These are phyloP conservation scores for Ceratorhiza oryzae-sativae DNA, from an alignment of 1,284 basidiomycete species.

Conservation along the genomic window DNA sequence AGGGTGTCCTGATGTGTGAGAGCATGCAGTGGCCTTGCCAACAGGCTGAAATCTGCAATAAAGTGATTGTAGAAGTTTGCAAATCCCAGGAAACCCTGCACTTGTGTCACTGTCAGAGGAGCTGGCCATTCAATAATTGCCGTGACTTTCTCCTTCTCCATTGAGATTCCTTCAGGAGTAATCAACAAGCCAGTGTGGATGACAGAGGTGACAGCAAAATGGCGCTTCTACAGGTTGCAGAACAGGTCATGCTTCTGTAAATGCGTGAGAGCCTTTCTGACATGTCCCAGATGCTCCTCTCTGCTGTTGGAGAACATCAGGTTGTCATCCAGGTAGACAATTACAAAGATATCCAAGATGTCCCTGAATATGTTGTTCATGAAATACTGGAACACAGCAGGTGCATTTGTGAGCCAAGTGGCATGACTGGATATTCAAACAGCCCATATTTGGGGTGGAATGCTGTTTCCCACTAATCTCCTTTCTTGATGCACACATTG, in stretches of 20 bases:
- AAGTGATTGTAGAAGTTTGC: constrained; percentile 50
- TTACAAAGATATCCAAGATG: constrained; percentile 10
- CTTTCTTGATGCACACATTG: too few relatives aligned
- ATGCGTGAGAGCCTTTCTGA: constrained; percentile 44
- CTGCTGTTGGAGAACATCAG: constrained; percentile 43
- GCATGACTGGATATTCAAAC: too few relatives aligned
- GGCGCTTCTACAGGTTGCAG: constrained; percentile 46
- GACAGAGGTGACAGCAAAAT: constrained; percentile 42
- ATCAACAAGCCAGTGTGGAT: constrained; percentile 4
- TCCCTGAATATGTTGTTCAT: constrained; percentile 36
- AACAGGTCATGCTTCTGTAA: constrained; percentile 41
- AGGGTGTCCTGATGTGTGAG: constrained; percentile 43
- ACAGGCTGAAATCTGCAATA: constrained; percentile 47
- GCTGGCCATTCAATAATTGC: constrained; percentile 48
- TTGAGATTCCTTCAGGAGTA: background rate
- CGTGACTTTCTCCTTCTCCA: too few relatives aligned
- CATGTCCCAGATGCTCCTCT: constrained; percentile 43
- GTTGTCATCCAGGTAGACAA: constrained; percentile 42
- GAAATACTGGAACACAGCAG: too few relatives aligned
- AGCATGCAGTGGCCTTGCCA: constrained; percentile 45
- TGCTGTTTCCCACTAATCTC: too few relatives aligned
- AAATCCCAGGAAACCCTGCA: constrained; percentile 50
- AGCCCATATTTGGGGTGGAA: too few relatives aligned
- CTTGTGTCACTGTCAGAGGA: constrained; percentile 45
- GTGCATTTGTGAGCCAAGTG: too few relatives aligned